Evolutionary conservation across 2,329 filamentous ascomycete species (phyloP), one percentile per base, ranked within the genome.

Genomic region (Hymenoscyphus infarciens): DNA sequence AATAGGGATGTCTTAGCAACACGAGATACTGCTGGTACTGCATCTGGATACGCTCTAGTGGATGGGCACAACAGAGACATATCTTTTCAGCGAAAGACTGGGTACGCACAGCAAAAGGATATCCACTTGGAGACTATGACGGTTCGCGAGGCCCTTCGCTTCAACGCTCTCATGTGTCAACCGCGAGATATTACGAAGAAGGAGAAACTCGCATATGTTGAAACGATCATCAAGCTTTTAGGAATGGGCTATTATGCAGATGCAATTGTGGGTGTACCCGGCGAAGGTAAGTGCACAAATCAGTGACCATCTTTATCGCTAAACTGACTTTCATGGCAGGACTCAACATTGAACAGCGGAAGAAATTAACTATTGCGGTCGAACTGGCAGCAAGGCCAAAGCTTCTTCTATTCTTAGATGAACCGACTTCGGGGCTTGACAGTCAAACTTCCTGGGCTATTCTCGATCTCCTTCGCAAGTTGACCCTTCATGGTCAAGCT

Each of bases 371-470:
- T 0, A 96, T 97, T 67, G 94, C 91, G 75, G 92, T 97, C 19
- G 93, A 97, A 75, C 83, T 98, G 25, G 92, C 91, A 39, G 93
- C 93, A 11, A 96, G 93, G 79, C 93, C 93, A 6, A 87, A 91
- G 55, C 81, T 97, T 59, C 82, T 97, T 63, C 85, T 97, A 58
- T 97, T 97, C 79, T 85, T 97, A 54, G 93, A 97, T 71, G 93
- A 97, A 76, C 93, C 93, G n/a, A 97, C 92, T 4, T 96, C 92
- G 38, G 93, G 93, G 79, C 85, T 97, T 22, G 93, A 97, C 77
- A 91, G 87, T 72, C 92, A 97, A 75, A 96, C 92, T 1, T 93
- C 92, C 1, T 97, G 91, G 91, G 89, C 91, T 66, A 96, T 97
- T 73, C 81, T 92, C 53, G 88, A 92, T 74, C 83, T 97, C n/a